phyloP scores from a whole-genome alignment of 495 filamentous ascomycete genomes.

The Durotheca rogersii region DNA sequence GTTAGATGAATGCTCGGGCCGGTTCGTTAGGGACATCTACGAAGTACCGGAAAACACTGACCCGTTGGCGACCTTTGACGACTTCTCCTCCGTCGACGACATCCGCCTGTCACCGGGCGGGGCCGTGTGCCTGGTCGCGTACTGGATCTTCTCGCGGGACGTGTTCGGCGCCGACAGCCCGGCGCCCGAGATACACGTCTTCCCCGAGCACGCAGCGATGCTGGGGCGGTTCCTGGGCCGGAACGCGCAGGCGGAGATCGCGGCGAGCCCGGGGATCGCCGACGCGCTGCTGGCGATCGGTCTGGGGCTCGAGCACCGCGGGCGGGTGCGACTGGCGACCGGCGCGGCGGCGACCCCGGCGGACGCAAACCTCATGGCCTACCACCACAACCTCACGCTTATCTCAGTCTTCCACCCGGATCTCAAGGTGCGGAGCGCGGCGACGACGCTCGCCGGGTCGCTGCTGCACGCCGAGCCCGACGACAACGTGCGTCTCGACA shows the following conservation, averaged over 20 bases:
- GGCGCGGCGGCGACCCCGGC: constrained; percentile 28
- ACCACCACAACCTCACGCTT: constrained; percentile 63
- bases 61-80: constrained; percentile 42
- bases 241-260: constrained; percentile 42
- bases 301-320: constrained; percentile 48
- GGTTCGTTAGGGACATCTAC: constrained; percentile 36
- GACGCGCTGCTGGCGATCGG: constrained; percentile 54
- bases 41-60: constrained; percentile 35
- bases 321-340: no score
- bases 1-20: constrained; percentile 34
- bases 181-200: constrained; percentile 54
- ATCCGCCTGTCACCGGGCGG: constrained; percentile 76
- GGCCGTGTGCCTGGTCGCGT: constrained; percentile 62
- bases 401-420: constrained; percentile 68
- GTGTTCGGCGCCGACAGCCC: constrained; percentile 52
- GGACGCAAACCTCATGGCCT: constrained; percentile 49
- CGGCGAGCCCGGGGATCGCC: constrained; percentile 39
- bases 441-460: constrained; percentile 69
- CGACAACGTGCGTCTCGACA: constrained; percentile 65
- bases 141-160: constrained; percentile 54
- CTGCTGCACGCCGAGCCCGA: constrained; percentile 78
- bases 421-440: constrained; percentile 66
- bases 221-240: constrained; percentile 60
- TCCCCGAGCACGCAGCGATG: constrained; percentile 63
- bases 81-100: constrained; percentile 54